Evolutionary conservation across 164 flowering plant species (phyloP).

Genomic region (Chloranthus sessilifolius): DNA sequence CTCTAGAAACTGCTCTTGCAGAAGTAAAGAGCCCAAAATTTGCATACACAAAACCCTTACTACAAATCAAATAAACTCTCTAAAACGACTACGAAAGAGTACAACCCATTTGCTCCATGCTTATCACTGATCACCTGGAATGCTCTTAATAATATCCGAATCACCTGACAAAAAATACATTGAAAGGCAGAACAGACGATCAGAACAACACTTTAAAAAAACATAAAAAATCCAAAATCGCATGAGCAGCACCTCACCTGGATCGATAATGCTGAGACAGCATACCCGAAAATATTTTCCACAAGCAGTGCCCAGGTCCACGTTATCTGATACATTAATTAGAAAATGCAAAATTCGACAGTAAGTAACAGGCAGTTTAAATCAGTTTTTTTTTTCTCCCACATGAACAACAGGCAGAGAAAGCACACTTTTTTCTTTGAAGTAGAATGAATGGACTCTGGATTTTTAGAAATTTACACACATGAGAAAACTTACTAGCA

Average conservation of each 20-base stretch:
- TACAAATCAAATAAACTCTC: too few relatives aligned
- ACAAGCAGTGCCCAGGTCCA: slow-evolving; percentile 55
- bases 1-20: too few relatives aligned
- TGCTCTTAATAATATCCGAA: slow-evolving; percentile 43
- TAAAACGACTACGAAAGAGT: not conserved
- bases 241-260: slow-evolving; percentile 28
- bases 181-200: not conserved
- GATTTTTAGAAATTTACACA: too few relatives aligned
- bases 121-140: slow-evolving; percentile 32
- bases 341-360: not conserved
- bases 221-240: too few relatives aligned
- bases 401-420: too few relatives aligned
- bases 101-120: not conserved
- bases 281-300: slow-evolving; percentile 50
- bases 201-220: too few relatives aligned
- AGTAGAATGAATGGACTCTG: not conserved
- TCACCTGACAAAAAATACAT: slow-evolving; percentile 24
- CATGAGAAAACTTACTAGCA: too few relatives aligned
- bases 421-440: not conserved
- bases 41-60: too few relatives aligned
- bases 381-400: too few relatives aligned
- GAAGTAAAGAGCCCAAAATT: too few relatives aligned
- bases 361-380: not conserved
- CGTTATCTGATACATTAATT: slow-evolving; percentile 31
- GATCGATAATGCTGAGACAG: slow-evolving; percentile 50